phyloP scores from a whole-genome alignment of 345 rosid genomes.

The Corchorus olitorius region DNA sequence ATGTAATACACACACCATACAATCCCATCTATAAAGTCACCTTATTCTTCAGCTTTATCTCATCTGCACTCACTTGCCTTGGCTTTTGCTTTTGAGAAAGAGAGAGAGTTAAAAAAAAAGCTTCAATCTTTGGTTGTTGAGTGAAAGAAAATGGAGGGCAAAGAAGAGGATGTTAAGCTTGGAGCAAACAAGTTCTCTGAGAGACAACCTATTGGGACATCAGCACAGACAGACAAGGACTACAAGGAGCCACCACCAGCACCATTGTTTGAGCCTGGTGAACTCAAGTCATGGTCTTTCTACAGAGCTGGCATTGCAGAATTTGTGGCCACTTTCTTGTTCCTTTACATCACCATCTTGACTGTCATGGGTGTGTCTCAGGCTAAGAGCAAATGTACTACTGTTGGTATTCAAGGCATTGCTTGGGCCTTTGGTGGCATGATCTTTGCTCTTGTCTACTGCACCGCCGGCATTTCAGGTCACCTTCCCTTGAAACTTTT shows the following conservation, averaged over 20 bases:
- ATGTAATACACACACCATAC: background rate
- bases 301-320: slow-evolving; percentile 78
- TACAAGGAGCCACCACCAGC: slow-evolving; percentile 67
- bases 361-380: slow-evolving; percentile 69
- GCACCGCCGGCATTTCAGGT: slow-evolving; percentile 82
- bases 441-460: slow-evolving; percentile 83
- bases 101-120: background rate
- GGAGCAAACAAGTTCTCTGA: slow-evolving; percentile 74
- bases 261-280: slow-evolving; percentile 64
- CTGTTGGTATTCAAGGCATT: slow-evolving; percentile 74
- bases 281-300: slow-evolving; percentile 69
- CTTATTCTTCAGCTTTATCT: background rate
- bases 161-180: slow-evolving; percentile 66
- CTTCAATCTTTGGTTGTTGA: background rate
- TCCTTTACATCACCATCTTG: slow-evolving; percentile 62
- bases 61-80: background rate
- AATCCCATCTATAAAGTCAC: slow-evolving; percentile 35
- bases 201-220: slow-evolving; percentile 68
- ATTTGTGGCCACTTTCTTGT: slow-evolving; percentile 65
- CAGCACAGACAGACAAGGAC: slow-evolving; percentile 57
- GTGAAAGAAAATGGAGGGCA: slow-evolving; percentile 51
- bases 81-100: background rate
- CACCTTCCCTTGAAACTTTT: background rate
- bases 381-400: slow-evolving; percentile 38
- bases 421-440: slow-evolving; percentile 86